Conservation (phyloP, 345 rosid genomes). For the Barbarea vulgaris region DNA sequence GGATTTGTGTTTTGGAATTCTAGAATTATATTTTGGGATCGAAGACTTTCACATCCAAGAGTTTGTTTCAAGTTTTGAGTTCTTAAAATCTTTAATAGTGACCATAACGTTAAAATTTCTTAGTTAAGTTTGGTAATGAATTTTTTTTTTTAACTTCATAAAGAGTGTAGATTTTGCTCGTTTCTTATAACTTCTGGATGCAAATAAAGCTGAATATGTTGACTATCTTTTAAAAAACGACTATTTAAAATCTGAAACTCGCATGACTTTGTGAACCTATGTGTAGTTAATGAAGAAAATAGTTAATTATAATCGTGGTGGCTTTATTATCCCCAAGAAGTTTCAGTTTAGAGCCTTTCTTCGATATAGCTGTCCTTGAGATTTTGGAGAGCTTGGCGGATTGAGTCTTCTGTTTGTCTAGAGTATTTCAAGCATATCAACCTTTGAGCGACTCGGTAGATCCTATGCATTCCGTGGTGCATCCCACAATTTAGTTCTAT, state of each 20-base stretch:
- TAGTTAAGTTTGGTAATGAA: background rate
- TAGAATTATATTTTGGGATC: background rate
- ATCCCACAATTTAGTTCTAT: constrained; percentile 67
- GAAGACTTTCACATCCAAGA: constrained; percentile 1
- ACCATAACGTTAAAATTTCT: background rate
- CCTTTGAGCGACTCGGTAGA: constrained; percentile 62
- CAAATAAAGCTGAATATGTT: background rate
- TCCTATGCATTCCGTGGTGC: constrained; percentile 50
- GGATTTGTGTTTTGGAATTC: constrained; percentile 20
- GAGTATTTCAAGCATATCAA: constrained; percentile 77
- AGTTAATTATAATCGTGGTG: no score
- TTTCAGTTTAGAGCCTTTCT: constrained; percentile 41
- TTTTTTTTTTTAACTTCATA: background rate
- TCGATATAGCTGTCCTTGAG: constrained; percentile 57
- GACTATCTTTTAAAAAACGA: background rate
- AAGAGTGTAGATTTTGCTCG: background rate
- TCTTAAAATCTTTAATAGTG: background rate
- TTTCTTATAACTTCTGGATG: no score
- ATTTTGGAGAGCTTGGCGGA: constrained; percentile 70
- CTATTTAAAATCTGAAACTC: no score
- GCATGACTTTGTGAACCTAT: background rate
- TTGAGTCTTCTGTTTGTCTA: constrained; percentile 59
- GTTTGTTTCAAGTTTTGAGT: constrained; percentile 24
- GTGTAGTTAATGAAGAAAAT: background rate
- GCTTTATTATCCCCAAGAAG: background rate